Base-by-base conservation (phyloP, 306 rosid genomes). In the Castanea sativa region DNA sequence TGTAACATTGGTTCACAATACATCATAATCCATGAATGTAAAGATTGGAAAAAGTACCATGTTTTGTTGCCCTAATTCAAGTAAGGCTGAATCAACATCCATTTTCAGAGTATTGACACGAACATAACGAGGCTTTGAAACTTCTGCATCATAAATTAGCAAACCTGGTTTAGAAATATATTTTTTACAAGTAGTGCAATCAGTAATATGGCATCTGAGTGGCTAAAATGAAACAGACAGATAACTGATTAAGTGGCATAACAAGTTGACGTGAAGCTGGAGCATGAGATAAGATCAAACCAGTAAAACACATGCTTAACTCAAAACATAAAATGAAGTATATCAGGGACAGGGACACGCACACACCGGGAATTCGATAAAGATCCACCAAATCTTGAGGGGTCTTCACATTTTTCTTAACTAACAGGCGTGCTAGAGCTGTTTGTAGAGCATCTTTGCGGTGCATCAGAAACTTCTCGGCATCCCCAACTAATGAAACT, bases 81-180 rank as follows among this genome's bases (percentile, higher is more conserved):
- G 87, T 20, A 88, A 41, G 76, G 94, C 97, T 60, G 92, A 81
- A 55, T 84, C 87, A 75, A 89, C 94, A 85, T 90, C 90, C 23
- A 95, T 64, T 80, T 93, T 91, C 86, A 93, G 91, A 20, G 99
- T 87, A 83, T 93, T 93, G 27, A 93, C 97, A n/a, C 97, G 97
- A 84, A 93, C 95, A 84, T 83, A 83, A 61, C 99, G 94, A 80
- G 97, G 94, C 71, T 72, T 38, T 73, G 90, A 87, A 76, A 84
- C 73, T 79, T 83, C 97, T 90, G 97, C 89, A 90, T 61, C 64
- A 74, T 45, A 78, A 85, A 77, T 65, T 18, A 79, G 21, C 12
- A 33, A 70, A 67, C n/a, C 21, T 32, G 10, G 25, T 68, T 73
- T 53, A 59, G 74, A 20, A 27, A 21, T 21, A 11, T 8, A 7